A percentile compares a stretch with the other conserved stretches of the same genome.
Conservation (phyloP, 2,329 filamentous ascomycete genomes). For the Botryotinia narcissicola region DNA sequence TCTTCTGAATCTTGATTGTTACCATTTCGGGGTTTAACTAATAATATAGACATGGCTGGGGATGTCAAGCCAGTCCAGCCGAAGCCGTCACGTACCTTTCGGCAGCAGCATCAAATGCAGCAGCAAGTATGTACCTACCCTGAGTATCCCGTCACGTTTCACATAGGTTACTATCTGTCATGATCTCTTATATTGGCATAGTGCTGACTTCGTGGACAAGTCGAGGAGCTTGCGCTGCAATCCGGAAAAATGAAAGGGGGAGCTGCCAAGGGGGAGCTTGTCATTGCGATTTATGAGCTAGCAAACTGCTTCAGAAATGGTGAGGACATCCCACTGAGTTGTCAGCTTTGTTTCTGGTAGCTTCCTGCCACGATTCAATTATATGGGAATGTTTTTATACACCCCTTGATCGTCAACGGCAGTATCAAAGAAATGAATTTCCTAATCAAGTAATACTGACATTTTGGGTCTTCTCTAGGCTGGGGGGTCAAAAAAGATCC, state of each 20-base stretch:
- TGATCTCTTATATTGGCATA: constrained; percentile 10
- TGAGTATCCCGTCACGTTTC: constrained; percentile 3
- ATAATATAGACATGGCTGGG: constrained; percentile 79
- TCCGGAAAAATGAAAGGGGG: constrained; percentile 92
- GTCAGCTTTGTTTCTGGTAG: constrained; percentile 14
- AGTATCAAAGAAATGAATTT: not conserved
- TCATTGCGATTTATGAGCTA: constrained; percentile 94
- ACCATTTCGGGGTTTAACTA: constrained; percentile 7
- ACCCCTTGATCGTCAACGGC: not conserved
- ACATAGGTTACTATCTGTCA: not conserved
- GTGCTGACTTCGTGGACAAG: constrained; percentile 19
- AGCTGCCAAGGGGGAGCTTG: constrained; percentile 90
- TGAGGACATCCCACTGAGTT: constrained; percentile 19
- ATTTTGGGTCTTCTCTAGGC: constrained; percentile 11
- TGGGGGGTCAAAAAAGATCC: constrained; percentile 90
- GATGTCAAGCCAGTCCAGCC: constrained; percentile 68
- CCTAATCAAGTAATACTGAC: constrained; percentile 19
- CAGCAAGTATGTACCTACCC: constrained; percentile 47
- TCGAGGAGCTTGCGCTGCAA: constrained; percentile 81
- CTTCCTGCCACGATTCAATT: constrained; percentile 15
- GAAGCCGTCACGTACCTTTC: constrained; percentile 81
- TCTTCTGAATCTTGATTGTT: constrained; percentile 7
- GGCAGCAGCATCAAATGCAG: constrained; percentile 85
- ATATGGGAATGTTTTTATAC: not conserved
- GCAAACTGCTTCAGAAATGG: constrained; percentile 91